phyloP scores from a whole-genome alignment of 164 flowering plant species.

The Dillenia suffruticosa region DNA sequence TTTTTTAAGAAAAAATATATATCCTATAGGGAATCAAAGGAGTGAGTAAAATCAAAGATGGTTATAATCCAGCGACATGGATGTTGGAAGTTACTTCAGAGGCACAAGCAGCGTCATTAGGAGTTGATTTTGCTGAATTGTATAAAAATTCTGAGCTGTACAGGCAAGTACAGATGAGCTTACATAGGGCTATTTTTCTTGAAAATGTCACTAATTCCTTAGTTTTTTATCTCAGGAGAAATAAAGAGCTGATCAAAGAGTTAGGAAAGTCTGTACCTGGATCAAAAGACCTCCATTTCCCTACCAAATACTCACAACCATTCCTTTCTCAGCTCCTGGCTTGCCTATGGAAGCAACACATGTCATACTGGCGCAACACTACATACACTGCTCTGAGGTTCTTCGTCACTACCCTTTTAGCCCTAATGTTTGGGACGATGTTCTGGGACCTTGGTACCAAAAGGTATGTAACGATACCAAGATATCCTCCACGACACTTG shows the following conservation, averaged over 20 bases:
- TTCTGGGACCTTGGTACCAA: conserved; percentile 40
- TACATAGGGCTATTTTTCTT: too few species aligned
- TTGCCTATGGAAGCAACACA: conserved; percentile 41
- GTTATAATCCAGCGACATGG: conserved; percentile 31
- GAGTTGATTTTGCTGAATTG: conserved; percentile 26
- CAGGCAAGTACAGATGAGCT: conserved; percentile 11
- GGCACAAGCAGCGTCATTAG: conserved; percentile 26
- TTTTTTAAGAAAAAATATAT: not conserved
- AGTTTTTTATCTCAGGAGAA: conserved; percentile 28
- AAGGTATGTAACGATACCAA: conserved; percentile 15
- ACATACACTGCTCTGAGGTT: conserved; percentile 35
- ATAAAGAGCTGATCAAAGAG: conserved; percentile 34
- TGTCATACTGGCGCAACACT: conserved; percentile 49
- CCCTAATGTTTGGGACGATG: conserved; percentile 35
- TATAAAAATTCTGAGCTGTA: conserved; percentile 33
- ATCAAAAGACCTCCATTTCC: conserved; percentile 12
- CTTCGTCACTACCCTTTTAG: conserved; percentile 25
- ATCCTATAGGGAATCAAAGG: conserved; percentile 20
- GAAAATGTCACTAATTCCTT: too few species aligned
- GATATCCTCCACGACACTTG: not conserved
- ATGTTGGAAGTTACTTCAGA: conserved; percentile 29
- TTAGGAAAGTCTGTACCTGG: too few species aligned
- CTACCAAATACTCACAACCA: conserved; percentile 9
- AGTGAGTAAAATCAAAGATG: conserved; percentile 11
- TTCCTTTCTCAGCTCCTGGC: conserved; percentile 30